Percentiles rank a stretch among this genome's conserved stretches.
These are phyloP conservation scores for Brassica juncea DNA, from an alignment of 345 rosid species.

Conservation along the genomic window DNA sequence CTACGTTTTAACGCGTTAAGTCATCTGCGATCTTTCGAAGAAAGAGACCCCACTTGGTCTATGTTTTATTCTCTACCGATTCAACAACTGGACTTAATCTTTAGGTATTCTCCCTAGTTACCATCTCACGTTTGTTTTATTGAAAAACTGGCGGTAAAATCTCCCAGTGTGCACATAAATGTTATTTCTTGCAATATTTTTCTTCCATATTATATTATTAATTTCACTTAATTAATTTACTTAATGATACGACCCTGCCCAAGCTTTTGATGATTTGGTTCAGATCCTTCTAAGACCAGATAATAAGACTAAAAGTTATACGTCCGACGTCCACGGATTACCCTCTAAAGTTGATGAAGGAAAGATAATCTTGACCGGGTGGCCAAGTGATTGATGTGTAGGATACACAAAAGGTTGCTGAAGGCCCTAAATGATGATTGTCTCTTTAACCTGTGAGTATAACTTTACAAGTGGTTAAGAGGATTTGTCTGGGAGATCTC, in stretches of 20 bases:
- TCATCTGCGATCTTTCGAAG: conserved; percentile 23
- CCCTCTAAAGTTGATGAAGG: not conserved
- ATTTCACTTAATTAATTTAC: not conserved
- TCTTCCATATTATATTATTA: not conserved
- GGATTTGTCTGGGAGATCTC: not conserved
- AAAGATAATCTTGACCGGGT: no score
- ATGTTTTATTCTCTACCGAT: conserved; percentile 16
- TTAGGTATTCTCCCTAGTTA: not conserved
- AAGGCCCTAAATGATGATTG: not conserved
- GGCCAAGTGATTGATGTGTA: not conserved
- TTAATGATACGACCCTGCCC: not conserved
- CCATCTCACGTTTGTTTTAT: not conserved
- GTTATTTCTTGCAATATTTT: not conserved
- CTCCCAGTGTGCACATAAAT: conserved; percentile 12
- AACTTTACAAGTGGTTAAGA: not conserved
- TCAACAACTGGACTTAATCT: not conserved
- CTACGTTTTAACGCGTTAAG: conserved; percentile 36
- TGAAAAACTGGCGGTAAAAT: not conserved
- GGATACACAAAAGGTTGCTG: not conserved
- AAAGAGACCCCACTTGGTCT: conserved; percentile 7
- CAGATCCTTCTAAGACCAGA: not conserved
- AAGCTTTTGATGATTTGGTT: not conserved
- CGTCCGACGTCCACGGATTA: not conserved
- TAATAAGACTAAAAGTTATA: not conserved
- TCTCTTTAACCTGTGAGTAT: not conserved